Conservation (phyloP, 768 basidiomycete genomes). For the Imleria badia region DNA sequence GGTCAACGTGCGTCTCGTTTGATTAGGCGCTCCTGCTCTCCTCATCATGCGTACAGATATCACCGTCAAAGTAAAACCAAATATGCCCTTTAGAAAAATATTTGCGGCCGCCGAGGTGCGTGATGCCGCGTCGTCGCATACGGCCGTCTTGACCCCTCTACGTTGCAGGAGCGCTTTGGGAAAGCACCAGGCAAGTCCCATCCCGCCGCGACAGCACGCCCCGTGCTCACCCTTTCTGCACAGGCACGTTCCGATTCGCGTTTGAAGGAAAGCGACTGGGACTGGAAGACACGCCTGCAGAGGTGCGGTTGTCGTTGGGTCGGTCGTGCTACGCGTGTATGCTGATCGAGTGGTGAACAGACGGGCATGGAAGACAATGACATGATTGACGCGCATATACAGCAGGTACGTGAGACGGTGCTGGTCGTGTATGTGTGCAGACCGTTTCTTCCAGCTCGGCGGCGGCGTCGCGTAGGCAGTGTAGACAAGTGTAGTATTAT, state of each 20-base stretch:
- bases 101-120: conserved; percentile 67
- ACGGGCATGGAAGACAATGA: conserved; percentile 62
- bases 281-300: conserved; percentile 51
- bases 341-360: conserved; percentile 33
- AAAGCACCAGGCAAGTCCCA: conserved; percentile 51
- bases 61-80: conserved; percentile 64
- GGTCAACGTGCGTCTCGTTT: conserved; percentile 43
- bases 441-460: conserved; percentile 18
- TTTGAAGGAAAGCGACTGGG: conserved; percentile 53
- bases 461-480: not conserved
- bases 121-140: not conserved
- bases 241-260: conserved; percentile 65
- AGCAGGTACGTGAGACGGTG: conserved; percentile 44
- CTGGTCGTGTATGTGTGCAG: not conserved
- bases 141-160: not conserved
- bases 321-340: not conserved
- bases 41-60: conserved; percentile 42
- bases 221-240: not conserved
- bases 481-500: not conserved
- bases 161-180: conserved; percentile 52
- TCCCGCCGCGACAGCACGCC: not conserved
- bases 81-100: conserved; percentile 64
- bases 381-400: conserved; percentile 56
- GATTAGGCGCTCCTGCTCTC: not conserved
- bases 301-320: conserved; percentile 37